Percentiles rank a stretch among this genome's conserved stretches.
These are phyloP conservation scores for Apiotrichum sp. DNA, from an alignment of 1,284 basidiomycete species.

Conservation along the genomic window DNA sequence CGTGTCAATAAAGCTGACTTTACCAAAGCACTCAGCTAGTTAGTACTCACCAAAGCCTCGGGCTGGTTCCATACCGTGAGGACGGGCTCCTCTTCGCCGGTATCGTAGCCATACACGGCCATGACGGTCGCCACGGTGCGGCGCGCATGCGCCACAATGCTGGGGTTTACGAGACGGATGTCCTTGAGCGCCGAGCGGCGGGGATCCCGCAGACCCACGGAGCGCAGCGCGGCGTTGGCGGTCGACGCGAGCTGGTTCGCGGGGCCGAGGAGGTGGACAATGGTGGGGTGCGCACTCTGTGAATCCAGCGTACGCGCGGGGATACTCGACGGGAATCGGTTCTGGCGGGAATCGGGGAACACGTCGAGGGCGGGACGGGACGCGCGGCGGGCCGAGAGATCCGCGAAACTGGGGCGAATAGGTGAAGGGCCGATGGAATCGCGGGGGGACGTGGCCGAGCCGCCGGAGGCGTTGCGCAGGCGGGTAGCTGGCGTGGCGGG, in stretches of 20 bases:
- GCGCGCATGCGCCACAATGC: conserved; percentile 10
- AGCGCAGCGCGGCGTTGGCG: conserved; percentile 6
- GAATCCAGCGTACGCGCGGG: conserved; percentile 13
- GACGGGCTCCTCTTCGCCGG: conserved; percentile 17
- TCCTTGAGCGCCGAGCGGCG: conserved; percentile 9
- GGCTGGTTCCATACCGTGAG: conserved; percentile 27
- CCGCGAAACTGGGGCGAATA: conserved; percentile 30
- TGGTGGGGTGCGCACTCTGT: conserved; percentile 21
- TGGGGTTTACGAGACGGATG: conserved; percentile 10
- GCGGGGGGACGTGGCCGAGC: background rate
- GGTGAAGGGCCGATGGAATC: too few relatives aligned
- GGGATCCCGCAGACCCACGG: background rate
- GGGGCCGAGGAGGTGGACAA: conserved; percentile 35
- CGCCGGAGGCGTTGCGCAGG: background rate
- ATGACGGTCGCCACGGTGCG: conserved; percentile 18
- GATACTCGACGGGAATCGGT: conserved; percentile 34
- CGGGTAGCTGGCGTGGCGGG: background rate
- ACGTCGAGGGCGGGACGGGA: conserved; percentile 29
- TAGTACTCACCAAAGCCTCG: conserved; percentile 34
- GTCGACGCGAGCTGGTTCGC: conserved; percentile 24
- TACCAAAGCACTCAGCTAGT: too few relatives aligned
- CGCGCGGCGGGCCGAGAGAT: conserved; percentile 28
- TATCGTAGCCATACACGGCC: conserved; percentile 30
- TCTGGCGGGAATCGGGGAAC: conserved; percentile 12
- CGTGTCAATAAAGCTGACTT: background rate